Evolutionary conservation across 176 grass and related monocot species (phyloP), one percentile per base, ranked within the genome.

Genomic region (Chrysopogon serrulatus): DNA sequence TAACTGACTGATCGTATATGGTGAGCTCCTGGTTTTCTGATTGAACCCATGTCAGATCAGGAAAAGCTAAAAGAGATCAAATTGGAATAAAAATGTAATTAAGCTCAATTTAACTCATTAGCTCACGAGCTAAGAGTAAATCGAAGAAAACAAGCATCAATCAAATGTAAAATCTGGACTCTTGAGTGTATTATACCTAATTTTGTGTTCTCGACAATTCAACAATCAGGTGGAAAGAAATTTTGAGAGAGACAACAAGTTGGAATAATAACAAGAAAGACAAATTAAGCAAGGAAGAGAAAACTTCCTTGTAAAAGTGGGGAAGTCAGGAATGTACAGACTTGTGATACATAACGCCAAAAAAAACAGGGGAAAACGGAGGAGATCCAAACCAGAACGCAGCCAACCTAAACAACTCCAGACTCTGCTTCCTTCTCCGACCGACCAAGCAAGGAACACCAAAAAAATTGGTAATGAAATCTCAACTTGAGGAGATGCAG

Each of bases 1-100:
- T 51, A 59, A 79, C 65, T 26, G 74, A 7, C 60, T 36, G 5
- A 84, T 83, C 19, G 75, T 35, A 84, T 84, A 21, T 73, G 43
- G 43, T 21, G 43, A 33, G 1, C 16, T 74, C 34, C 16, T 67
- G 53, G 27, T 11, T 79, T 84, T 56, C 59, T 84, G 87, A 84
- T 79, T 64, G 75, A 47, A 67, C 59, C 28, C 51, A 57, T 61
- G 15, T 35, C 33, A 74, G 79, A 68, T n/a, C 18, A 65, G 45
- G 66, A 26, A 33, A 78, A 9, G 65, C 27, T 44, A 78, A 73
- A 82, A 79, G 36, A 36, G 13, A 67, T 78, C 35, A 53, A 74
- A 74, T 68, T 32, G 6, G 17, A 47, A 21, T 23, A 27, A 5
- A 80, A 70, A 6, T 79, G 10, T 8, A 51, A 48, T 61, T 87